Evolutionary conservation across 1,139 yeast genomes (phyloP), one percentile per base, ranked within the genome.

Genomic region (Kodamaea sp.): DNA sequence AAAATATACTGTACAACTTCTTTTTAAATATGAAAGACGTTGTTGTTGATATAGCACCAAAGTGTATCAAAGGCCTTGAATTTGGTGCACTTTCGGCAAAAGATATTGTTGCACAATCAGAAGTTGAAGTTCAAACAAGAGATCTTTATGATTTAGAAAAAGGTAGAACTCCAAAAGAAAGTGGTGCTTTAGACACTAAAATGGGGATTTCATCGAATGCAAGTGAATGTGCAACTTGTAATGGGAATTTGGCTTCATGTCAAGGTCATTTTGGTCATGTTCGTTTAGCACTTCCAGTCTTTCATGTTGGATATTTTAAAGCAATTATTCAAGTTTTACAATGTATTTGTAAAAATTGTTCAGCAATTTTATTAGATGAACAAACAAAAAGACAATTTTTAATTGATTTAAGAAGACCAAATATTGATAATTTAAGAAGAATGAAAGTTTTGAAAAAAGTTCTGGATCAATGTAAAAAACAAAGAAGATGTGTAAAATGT

Each of bases 181-280:
- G 78, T 52, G 99, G 98, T 47, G 97, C 98, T 5, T 69, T 94
- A 36, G 99, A 94, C 60, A 75, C 92, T 26, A 74, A 76, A 41
- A 88, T 94, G 97, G 99, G 99, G 58, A 89, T 89, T 9, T 87
- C 96, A 6, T 81, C 94, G 42, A 90, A 89, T 52, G 67, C 84
- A 25, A 70, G 79, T 22, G 95, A 85, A 56, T 94, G 98, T 70
- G 61, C 78, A 10, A 94, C 97, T 0, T 94, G 99, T 65, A 89
- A 81, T 52, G 97, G 97, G 7, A 82, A 82, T 52, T 68, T 94
- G 53, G 96, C 96, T 0, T 79, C 95, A 1, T 94, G 99, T 60
- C 97, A 92, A 63, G 99, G 99, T 39, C 99, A 94, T 65, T 94
- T 94, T 60, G 99, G 99, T 32, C 96, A 94, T 57, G 79, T 94